A percentile compares a stretch with the other conserved stretches of the same genome.
Evolutionary conservation across 1,284 basidiomycete species (phyloP).

Genomic region (Apiotrichum porosum): DNA sequence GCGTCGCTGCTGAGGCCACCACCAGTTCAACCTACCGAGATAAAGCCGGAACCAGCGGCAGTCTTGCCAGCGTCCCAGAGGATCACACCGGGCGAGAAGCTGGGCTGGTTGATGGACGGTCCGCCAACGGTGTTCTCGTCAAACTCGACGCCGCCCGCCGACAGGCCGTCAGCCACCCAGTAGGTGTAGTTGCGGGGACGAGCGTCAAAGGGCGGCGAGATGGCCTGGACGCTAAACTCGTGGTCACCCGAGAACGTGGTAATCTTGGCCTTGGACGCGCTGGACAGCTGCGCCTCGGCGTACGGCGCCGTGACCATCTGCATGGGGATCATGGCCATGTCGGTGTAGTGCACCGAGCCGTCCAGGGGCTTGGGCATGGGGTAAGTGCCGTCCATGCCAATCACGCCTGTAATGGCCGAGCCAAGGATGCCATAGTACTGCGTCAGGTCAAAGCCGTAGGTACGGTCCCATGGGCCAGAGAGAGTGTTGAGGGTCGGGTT

Average conservation of each 20-base stretch:
- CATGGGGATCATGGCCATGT: constrained; percentile 16
- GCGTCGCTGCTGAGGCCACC: too few species aligned
- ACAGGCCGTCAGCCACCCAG: constrained; percentile 16
- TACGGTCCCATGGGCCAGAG: constrained; percentile 20
- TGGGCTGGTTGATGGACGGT: constrained; percentile 4
- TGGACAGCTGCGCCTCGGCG: constrained; percentile 9
- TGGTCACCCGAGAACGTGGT: too few species aligned
- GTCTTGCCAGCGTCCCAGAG: constrained; percentile 19
- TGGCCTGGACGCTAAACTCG: too few species aligned
- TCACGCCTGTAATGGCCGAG: constrained; percentile 6
- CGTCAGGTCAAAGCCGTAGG: constrained; percentile 21
- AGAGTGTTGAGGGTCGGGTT: constrained; percentile 19
- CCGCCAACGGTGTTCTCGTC: constrained; percentile 17
- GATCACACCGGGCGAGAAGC: constrained; percentile 18
- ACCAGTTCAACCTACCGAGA: too few species aligned
- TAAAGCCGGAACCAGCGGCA: constrained; percentile 19
- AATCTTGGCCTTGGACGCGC: constrained; percentile 3
- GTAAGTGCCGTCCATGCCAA: background rate
- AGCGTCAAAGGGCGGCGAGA: too few species aligned
- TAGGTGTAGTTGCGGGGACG: constrained; percentile 5
- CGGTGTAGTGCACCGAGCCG: constrained; percentile 15
- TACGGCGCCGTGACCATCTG: constrained; percentile 17
- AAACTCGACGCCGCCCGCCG: constrained; percentile 15
- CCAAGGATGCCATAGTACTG: constrained; percentile 20
- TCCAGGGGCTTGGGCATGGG: constrained; percentile 16